Conservation (phyloP, 129 eudicot genomes). For the Helianthus annuus region DNA sequence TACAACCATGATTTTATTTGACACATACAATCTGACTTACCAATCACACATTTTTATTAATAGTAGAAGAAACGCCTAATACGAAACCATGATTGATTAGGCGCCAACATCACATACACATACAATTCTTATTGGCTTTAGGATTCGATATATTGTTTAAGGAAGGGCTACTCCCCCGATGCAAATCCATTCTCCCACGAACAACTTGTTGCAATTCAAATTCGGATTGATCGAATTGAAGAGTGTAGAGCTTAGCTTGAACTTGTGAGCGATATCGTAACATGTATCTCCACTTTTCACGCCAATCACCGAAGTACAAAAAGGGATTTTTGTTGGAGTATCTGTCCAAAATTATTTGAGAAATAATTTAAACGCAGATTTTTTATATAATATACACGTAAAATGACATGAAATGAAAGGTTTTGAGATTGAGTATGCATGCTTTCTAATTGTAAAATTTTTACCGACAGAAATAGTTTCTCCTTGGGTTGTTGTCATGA, state of each 20-base stretch:
- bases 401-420: no score
- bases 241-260: conserved; percentile 23
- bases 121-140: neutral
- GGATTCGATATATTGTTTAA: neutral
- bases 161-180: conserved; percentile 30
- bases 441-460: neutral
- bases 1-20: neutral
- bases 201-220: conserved; percentile 42
- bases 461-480: neutral
- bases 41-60: neutral
- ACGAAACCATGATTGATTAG: neutral
- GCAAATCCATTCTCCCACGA: conserved; percentile 57
- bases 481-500: conserved; percentile 13
- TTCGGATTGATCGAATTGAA: conserved; percentile 44
- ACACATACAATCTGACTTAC: neutral
- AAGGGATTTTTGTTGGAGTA: neutral
- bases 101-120: neutral
- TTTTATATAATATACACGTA: neutral
- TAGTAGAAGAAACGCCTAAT: neutral
- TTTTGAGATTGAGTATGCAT: neutral
- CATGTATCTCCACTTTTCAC: conserved; percentile 56
- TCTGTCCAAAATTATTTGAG: neutral
- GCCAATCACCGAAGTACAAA: conserved; percentile 32
- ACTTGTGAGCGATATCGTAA: conserved; percentile 31
- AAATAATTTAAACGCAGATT: neutral